These are phyloP conservation scores for Cucurbita moschata DNA, from an alignment of 306 rosid species.

Conservation along the genomic window DNA sequence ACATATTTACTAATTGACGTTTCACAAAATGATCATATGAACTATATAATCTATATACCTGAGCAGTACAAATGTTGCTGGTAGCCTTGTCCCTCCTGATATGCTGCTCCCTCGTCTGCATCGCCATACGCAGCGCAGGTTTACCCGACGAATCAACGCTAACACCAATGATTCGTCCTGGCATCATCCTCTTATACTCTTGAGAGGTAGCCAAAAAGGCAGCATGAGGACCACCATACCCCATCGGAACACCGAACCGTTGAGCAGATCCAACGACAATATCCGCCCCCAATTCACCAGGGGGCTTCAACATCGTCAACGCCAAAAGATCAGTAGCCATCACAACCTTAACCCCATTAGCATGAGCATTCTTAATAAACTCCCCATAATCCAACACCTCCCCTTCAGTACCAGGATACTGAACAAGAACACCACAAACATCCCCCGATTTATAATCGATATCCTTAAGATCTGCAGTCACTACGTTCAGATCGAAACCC, in stretches of 20 bases:
- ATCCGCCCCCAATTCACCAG: constrained; percentile 92
- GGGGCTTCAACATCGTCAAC: constrained; percentile 77
- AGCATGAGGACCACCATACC: constrained; percentile 99
- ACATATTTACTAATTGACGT: neutral
- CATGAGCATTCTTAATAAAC: constrained; percentile 86
- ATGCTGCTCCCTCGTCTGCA: constrained; percentile 99
- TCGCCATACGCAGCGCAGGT: constrained; percentile 92
- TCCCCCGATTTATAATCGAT: constrained; percentile 75
- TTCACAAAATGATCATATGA: neutral
- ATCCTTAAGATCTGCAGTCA: constrained; percentile 48
- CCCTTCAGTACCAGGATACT: constrained; percentile 98
- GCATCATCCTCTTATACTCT: constrained; percentile 99
- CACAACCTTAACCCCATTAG: constrained; percentile 88
- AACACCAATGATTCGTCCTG: constrained; percentile 88
- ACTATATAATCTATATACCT: constrained; percentile 31
- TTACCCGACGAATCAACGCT: constrained; percentile 92
- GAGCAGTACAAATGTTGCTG: constrained; percentile 98
- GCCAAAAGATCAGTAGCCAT: constrained; percentile 94
- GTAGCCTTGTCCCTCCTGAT: constrained; percentile 98
- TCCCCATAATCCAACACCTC: constrained; percentile 92
- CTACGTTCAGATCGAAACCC: constrained; percentile 78
- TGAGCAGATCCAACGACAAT: constrained; percentile 98
- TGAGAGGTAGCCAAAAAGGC: constrained; percentile 96
- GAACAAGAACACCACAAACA: constrained; percentile 96
- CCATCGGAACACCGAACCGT: constrained; percentile 98